These are phyloP conservation scores for Solanum chmielewskii DNA, from an alignment of 257 asterid species.

Conservation along the genomic window DNA sequence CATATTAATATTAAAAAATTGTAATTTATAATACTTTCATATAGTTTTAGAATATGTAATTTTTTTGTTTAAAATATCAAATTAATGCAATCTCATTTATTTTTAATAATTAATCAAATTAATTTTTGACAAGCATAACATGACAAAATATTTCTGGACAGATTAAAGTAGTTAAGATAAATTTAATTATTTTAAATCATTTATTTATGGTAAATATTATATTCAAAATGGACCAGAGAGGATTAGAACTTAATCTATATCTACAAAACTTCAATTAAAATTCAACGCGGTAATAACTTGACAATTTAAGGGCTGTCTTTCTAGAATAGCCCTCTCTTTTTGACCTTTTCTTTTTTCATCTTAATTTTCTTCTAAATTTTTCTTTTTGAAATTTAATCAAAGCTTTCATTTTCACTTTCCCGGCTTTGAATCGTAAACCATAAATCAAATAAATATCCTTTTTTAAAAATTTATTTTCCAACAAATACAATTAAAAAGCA, in stretches of 20 bases:
- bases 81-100: too few relatives aligned
- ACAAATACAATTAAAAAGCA: background rate
- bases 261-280: background rate
- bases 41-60: too few relatives aligned
- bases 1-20: too few relatives aligned
- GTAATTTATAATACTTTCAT: too few relatives aligned
- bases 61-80: too few relatives aligned
- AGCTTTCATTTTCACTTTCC: background rate
- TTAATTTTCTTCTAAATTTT: background rate
- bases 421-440: conserved; percentile 5
- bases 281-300: background rate
- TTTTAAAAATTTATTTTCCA: background rate
- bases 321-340: background rate
- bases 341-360: background rate
- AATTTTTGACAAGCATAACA: too few relatives aligned
- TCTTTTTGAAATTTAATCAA: background rate
- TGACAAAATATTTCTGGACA: too few relatives aligned
- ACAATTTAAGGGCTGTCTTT: conserved; percentile 6
- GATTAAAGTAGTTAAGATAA: too few relatives aligned
- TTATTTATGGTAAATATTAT: too few relatives aligned
- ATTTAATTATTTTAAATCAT: too few relatives aligned
- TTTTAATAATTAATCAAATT: too few relatives aligned
- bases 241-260: background rate
- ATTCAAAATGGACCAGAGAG: background rate
- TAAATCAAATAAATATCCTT: conserved; percentile 5